Base-by-base conservation (phyloP, 192 early-diverging fungal species). In the Coemansia guatemalensis region DNA sequence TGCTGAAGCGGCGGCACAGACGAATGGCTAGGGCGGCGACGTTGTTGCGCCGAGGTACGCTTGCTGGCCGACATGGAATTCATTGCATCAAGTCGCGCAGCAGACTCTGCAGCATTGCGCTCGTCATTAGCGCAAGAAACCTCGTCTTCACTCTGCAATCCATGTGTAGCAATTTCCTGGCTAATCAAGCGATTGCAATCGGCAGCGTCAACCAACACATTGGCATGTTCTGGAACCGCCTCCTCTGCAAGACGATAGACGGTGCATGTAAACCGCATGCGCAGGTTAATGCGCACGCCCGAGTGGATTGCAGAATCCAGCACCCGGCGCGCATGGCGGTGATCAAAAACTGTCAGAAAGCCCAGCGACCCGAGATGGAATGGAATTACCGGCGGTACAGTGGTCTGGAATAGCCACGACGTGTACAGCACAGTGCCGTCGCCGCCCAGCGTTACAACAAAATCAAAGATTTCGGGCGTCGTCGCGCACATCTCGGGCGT, bases 351-450 rank as follows among this genome's bases (percentile, higher is more conserved):
- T 0, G 96, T 96, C 35, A 98, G 65, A 48, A 98, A 98, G n/a
- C 96, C 95, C 33, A 98, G 73, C 26, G 94, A 96, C 5, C 96
- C 96, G 29, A 96, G 71, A 62, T 94, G 90, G 80, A 98, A 96
- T 0, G 96, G 88, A 12, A 98, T 84, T n/a, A 97, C 87, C 0
- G 95, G 94, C 44, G 96, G 96, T 33, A 97, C 92, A 11, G 85
- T 82, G 5, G 67, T 70, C 75, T 97, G 93, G 68, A 92, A 90
- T 29, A 98, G 77, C 90, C 94, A 95, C 26, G 92, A 90, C 26
- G 94, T 91, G 70, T 89, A 98, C 25, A 97, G 82, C 8, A 97
- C 94, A 1, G 95, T 99, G 35, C 95, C 95, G 83, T 99, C 95
- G 22, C 95, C 96, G 41, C 95, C 95, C 68, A 99, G 87, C 68